These are phyloP conservation scores for Myrica gale DNA, from an alignment of 306 rosid genomes.

Conservation along the genomic window DNA sequence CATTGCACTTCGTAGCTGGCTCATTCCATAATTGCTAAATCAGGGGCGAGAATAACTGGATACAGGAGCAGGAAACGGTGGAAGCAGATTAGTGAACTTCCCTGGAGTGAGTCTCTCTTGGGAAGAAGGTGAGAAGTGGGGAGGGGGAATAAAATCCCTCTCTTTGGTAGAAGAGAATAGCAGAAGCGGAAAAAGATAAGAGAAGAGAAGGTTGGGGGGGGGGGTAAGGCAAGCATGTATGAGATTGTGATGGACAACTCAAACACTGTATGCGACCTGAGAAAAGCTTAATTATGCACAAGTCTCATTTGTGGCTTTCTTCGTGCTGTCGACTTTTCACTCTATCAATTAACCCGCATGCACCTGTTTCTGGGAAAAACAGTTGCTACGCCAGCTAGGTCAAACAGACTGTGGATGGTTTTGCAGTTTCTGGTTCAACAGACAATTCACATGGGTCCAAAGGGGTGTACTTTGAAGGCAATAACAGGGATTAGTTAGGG, in stretches of 20 bases:
- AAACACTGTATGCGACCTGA: background rate
- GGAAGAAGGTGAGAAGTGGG: background rate
- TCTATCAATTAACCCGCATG: background rate
- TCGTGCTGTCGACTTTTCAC: background rate
- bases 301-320: background rate
- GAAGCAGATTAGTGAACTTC: background rate
- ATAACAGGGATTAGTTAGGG: background rate
- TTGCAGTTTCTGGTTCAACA: conserved; percentile 3
- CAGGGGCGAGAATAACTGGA: background rate
- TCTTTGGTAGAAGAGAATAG: background rate
- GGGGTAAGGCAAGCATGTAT: background rate
- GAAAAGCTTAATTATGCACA: background rate
- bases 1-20: background rate
- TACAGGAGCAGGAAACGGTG: background rate
- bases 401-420: background rate
- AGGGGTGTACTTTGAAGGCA: background rate
- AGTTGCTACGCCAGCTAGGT: background rate
- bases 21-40: background rate
- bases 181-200: background rate
- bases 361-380: background rate
- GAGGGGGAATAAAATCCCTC: conserved; percentile 1
- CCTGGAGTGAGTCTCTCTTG: background rate
- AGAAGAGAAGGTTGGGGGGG: background rate
- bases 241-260: background rate
- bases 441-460: background rate